Conservation (phyloP, 257 asterid species). For the Cynanchum wilfordii region DNA sequence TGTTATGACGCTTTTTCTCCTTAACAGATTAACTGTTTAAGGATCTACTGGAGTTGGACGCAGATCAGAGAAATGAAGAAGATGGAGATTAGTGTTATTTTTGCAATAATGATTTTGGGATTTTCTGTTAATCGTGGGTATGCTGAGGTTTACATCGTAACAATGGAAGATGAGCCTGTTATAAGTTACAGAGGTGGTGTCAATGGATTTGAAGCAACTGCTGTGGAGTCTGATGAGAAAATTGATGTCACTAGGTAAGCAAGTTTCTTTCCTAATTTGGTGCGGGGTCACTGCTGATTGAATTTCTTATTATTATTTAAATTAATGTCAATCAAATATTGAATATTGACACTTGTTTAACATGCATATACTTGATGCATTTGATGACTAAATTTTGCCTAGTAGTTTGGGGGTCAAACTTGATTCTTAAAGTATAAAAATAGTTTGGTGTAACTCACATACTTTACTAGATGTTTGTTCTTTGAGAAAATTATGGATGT, state of each 20-base stretch:
- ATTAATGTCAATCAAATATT: not conserved
- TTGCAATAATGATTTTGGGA: conserved; percentile 37
- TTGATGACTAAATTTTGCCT: not conserved
- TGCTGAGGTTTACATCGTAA: conserved; percentile 79
- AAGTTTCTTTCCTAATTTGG: conserved; percentile 10
- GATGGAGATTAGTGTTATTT: conserved; percentile 28
- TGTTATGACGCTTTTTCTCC: not conserved
- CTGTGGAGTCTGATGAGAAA: conserved; percentile 74
- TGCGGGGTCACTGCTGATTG: not conserved
- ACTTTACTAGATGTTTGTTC: not conserved
- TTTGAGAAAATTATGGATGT: not conserved
- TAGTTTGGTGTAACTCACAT: not conserved
- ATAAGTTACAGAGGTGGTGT: conserved; percentile 82
- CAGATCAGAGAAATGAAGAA: conserved; percentile 41
- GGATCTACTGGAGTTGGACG: conserved; percentile 29
- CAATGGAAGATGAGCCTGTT: conserved; percentile 93
- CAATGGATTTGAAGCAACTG: conserved; percentile 90
- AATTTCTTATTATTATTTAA: not conserved
- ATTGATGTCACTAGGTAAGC: conserved; percentile 74
- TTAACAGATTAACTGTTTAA: conserved; percentile 34
- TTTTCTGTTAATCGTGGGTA: conserved; percentile 32
- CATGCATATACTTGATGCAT: not conserved
- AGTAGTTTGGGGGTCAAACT: not conserved
- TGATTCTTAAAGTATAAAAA: not conserved
- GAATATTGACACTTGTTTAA: not conserved